These are phyloP conservation scores for Amanita brunnescens DNA, from an alignment of 768 basidiomycete genomes.

Conservation along the genomic window DNA sequence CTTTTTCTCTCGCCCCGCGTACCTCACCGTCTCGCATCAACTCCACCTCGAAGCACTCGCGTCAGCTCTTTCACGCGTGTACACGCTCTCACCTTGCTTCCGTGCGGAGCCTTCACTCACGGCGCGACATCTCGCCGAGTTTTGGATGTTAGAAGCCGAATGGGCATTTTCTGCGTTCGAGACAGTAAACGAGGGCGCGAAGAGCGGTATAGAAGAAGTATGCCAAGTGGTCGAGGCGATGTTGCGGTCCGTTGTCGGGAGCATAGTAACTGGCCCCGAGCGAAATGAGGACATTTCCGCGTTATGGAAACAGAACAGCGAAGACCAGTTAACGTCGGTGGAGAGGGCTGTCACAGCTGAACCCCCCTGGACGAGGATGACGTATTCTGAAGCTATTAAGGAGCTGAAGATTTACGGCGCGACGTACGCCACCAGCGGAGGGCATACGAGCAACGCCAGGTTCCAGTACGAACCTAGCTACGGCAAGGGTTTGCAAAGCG, in stretches of 20 bases:
- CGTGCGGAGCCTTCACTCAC: slow-evolving; percentile 89
- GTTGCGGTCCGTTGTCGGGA: slow-evolving; percentile 20
- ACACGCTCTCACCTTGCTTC: slow-evolving; percentile 90
- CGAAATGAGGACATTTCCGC: slow-evolving; percentile 20
- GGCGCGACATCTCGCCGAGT: slow-evolving; percentile 89
- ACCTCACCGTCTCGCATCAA: slow-evolving; percentile 93
- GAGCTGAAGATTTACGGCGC: slow-evolving; percentile 36
- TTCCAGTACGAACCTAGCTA: slow-evolving; percentile 56
- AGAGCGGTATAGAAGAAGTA: slow-evolving; percentile 33
- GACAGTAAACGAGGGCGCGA: neutral
- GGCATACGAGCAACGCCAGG: slow-evolving; percentile 20
- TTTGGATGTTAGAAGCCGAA: slow-evolving; percentile 99
- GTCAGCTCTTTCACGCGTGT: slow-evolving; percentile 70
- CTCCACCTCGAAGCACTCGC: slow-evolving; percentile 89
- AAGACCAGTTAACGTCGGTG: slow-evolving; percentile 23
- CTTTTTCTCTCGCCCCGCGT: slow-evolving; percentile 71
- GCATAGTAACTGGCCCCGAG: slow-evolving; percentile 10
- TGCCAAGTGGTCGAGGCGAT: slow-evolving; percentile 31
- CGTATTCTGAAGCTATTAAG: slow-evolving; percentile 69
- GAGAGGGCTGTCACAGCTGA: slow-evolving; percentile 25
- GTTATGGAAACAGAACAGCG: slow-evolving; percentile 28
- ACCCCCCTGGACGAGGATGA: slow-evolving; percentile 58
- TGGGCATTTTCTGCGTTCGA: slow-evolving; percentile 37
- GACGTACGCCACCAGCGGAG: slow-evolving; percentile 1
- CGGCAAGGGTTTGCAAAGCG: slow-evolving; percentile 72